phyloP scores from a whole-genome alignment of 352 stramenopile genomes.

The Globisporangium spinosum region DNA sequence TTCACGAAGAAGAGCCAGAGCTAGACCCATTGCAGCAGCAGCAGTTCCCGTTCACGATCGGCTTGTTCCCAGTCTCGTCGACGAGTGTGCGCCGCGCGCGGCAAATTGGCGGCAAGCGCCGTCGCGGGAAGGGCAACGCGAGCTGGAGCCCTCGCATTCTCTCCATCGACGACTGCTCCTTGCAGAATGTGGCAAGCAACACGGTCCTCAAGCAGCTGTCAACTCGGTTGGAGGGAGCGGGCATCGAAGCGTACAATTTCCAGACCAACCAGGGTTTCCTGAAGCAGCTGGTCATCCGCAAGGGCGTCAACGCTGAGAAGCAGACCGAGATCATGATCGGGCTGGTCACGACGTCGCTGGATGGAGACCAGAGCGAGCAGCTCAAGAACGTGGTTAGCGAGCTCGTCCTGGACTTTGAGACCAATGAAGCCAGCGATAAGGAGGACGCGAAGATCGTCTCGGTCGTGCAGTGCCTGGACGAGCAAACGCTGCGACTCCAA shows the following conservation, averaged over 20 bases:
- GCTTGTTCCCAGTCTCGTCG: conserved; percentile 59
- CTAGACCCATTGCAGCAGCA: background rate
- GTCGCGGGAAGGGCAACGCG: conserved; percentile 25
- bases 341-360: conserved; percentile 52
- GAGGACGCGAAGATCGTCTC: conserved; percentile 37
- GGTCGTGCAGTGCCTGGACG: conserved; percentile 58
- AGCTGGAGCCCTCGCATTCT: conserved; percentile 66
- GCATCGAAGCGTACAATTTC: conserved; percentile 57
- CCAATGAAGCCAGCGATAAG: background rate
- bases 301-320: conserved; percentile 26
- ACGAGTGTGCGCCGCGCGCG: conserved; percentile 40
- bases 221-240: conserved; percentile 23
- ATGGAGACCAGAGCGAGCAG: conserved; percentile 28
- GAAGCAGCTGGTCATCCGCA: conserved; percentile 66
- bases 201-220: conserved; percentile 36
- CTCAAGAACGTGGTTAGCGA: conserved; percentile 33
- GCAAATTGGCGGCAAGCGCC: conserved; percentile 30
- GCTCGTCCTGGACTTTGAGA: conserved; percentile 23
- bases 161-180: conserved; percentile 52
- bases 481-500: conserved; percentile 50
- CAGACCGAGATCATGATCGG: conserved; percentile 56
- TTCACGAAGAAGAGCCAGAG: conserved; percentile 1
- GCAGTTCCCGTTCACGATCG: conserved; percentile 52
- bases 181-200: conserved; percentile 49
- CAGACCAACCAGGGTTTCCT: conserved; percentile 52